These are phyloP conservation scores for Saccharomycopsis guyanensis DNA, from an alignment of 805 yeast species.

Conservation along the genomic window DNA sequence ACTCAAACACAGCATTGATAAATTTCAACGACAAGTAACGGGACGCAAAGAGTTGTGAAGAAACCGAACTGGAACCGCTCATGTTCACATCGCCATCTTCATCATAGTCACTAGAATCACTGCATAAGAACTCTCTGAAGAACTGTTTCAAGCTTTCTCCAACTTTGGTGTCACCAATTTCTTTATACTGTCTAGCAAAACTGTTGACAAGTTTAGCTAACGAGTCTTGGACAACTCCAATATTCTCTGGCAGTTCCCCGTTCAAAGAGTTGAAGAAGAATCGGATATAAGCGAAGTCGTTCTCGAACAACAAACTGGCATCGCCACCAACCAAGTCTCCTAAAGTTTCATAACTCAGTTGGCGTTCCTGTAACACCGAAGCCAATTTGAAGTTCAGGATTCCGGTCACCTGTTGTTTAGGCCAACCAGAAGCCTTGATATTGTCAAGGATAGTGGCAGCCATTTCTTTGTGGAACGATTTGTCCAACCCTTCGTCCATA, in stretches of 20 bases:
- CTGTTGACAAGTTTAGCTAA: constrained; percentile 50
- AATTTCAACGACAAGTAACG: constrained; percentile 61
- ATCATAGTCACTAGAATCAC: constrained; percentile 3
- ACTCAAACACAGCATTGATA: constrained; percentile 55
- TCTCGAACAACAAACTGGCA: constrained; percentile 33
- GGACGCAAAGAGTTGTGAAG: constrained; percentile 38
- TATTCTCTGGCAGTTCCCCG: constrained; percentile 54
- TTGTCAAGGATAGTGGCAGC: constrained; percentile 47
- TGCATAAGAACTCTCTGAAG: constrained; percentile 11
- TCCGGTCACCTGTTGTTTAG: constrained; percentile 35
- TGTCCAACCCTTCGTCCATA: no score
- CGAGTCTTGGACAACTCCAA: constrained; percentile 64
- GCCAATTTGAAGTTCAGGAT: not conserved
- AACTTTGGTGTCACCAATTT: not conserved
- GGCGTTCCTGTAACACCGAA: constrained; percentile 30
- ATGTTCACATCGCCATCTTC: constrained; percentile 10
- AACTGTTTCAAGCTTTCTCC: constrained; percentile 9
- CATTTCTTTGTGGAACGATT: constrained; percentile 33
- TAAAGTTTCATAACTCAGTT: constrained; percentile 68
- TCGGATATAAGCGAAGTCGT: constrained; percentile 45
- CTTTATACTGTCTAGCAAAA: constrained; percentile 28
- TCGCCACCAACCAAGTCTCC: constrained; percentile 42
- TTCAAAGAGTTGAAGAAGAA: constrained; percentile 66
- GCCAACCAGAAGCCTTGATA: constrained; percentile 56
- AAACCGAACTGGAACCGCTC: constrained; percentile 21